Evolutionary conservation across 306 rosid genomes (phyloP), one percentile per base, ranked within the genome.

Genomic region (Quercus dentata): DNA sequence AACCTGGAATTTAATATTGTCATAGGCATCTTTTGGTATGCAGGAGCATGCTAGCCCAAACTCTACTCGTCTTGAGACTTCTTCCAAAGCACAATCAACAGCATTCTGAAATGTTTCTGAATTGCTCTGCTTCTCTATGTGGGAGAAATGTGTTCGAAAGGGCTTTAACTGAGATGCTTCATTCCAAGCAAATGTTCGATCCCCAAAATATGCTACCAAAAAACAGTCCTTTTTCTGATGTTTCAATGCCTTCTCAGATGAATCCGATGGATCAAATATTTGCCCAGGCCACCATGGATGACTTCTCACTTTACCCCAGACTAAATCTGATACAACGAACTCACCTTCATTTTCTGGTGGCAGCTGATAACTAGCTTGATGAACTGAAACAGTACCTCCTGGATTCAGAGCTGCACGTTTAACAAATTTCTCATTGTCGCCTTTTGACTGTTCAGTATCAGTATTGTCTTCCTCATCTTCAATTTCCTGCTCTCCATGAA

Each of bases 251-350:
- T 85, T 91, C 73, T 93, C 93, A 56, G 99, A 95, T 44, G 99
- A 83, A 80, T 86, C 94, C 3, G 90, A 86, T 23, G 90, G 92
- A 79, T 92, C 96, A 89, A 93, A 95, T 76, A 95, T 90, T 88
- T 95, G 99, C 35, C 99, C 99, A 38, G 99, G 99, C 99, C 98
- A 95, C 99, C 99, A 95, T 61, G 99, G 98, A 80, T 95, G 99
- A 84, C 99, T 92, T 89, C 92, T 95, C 59, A 95, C 97, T 86
- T 95, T 95, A 61, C 97, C 97, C 99, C 99, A 95, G 69, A 95
- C 99, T 83, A 95, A 84, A 86, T 95, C 97, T 52, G 96, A 90
- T 44, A 86, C 89, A 80, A 90, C 85, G 79, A 90, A 87, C 59
- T 84, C 87, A 33, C 84, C 89, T 83, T 92, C 95, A 76, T 84